Evolutionary conservation across 495 filamentous ascomycete genomes (phyloP).

Genomic region (Penicillium goetzii): DNA sequence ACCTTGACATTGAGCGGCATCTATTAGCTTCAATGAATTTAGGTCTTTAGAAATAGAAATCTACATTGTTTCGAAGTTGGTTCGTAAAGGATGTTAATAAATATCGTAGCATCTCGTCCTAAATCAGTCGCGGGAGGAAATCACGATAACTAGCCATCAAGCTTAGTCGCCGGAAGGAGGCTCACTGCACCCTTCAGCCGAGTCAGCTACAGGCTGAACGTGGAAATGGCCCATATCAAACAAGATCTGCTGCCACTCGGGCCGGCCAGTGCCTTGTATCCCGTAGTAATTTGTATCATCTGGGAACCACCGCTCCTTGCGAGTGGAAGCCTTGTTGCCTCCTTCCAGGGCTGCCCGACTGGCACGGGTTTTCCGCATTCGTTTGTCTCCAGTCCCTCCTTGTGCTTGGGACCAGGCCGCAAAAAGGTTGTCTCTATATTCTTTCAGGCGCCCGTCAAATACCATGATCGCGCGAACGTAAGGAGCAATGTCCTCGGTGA

Average conservation of each 20-base stretch:
- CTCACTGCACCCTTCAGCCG: conserved; percentile 4
- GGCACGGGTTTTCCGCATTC: conserved; percentile 74
- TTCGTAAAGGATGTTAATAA: neutral
- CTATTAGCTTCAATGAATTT: too few relatives aligned
- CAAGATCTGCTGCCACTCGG: conserved; percentile 61
- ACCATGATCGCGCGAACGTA: conserved; percentile 80
- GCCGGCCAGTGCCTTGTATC: conserved; percentile 68
- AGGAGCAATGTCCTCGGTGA: conserved; percentile 78
- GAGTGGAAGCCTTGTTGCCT: conserved; percentile 68
- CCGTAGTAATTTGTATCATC: conserved; percentile 61
- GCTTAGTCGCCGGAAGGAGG: conserved; percentile 7
- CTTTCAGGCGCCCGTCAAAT: conserved; percentile 70
- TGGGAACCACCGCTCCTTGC: conserved; percentile 81
- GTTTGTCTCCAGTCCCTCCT: conserved; percentile 55
- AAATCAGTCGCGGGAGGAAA: neutral
- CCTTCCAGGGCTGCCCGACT: conserved; percentile 85
- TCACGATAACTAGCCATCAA: conserved; percentile 8
- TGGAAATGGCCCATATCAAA: conserved; percentile 43
- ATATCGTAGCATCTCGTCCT: neutral
- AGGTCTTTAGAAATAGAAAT: neutral
- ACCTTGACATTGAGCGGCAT: too few relatives aligned
- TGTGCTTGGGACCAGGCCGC: conserved; percentile 58
- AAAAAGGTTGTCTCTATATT: conserved; percentile 65
- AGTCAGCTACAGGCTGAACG: conserved; percentile 21
- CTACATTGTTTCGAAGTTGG: neutral